Conservation (phyloP, 2,329 filamentous ascomycete species). For the Ophiostoma angusticollis region DNA sequence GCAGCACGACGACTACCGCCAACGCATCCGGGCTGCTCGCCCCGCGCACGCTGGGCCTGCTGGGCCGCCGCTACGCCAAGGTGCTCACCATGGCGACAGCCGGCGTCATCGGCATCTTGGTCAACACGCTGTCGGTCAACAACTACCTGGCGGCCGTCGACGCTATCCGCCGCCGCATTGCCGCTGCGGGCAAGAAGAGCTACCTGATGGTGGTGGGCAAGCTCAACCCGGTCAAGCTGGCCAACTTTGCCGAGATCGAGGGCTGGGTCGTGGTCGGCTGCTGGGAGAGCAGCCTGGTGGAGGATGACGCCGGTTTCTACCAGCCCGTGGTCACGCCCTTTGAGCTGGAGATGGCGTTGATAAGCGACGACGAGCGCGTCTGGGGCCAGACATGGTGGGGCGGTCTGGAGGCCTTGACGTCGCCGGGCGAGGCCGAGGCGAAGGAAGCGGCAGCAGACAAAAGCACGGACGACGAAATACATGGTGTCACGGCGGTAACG, state of each 20-base stretch:
- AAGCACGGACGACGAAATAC: conserved; percentile 11
- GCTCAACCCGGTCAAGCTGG: conserved; percentile 86
- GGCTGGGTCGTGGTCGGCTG: conserved; percentile 97
- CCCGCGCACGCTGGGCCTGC: conserved; percentile 36
- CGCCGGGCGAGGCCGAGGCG: conserved; percentile 12
- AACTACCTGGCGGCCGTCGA: conserved; percentile 79
- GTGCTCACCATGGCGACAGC: conserved; percentile 68
- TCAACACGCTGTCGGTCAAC: conserved; percentile 86
- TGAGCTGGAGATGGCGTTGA: conserved; percentile 68
- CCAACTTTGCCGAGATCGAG: conserved; percentile 90
- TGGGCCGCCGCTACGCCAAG: conserved; percentile 80
- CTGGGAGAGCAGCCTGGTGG: conserved; percentile 90
- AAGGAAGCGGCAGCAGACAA: conserved; percentile 17
- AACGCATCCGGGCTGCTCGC: conserved; percentile 11
- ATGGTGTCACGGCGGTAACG: background rate
- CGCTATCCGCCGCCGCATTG: conserved; percentile 59
- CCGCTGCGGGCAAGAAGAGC: conserved; percentile 75
- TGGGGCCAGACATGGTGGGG: conserved; percentile 87
- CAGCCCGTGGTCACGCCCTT: conserved; percentile 89
- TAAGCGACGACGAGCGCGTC: conserved; percentile 59
- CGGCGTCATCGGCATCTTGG: conserved; percentile 81
- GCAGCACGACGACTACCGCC: background rate
- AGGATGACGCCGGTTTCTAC: conserved; percentile 72
- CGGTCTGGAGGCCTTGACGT: conserved; percentile 58
- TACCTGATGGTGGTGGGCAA: conserved; percentile 97